Percentiles rank a stretch among this genome's conserved stretches.
Evolutionary conservation across 805 yeast species (phyloP).

Genomic region (Myxozyma udenii): DNA sequence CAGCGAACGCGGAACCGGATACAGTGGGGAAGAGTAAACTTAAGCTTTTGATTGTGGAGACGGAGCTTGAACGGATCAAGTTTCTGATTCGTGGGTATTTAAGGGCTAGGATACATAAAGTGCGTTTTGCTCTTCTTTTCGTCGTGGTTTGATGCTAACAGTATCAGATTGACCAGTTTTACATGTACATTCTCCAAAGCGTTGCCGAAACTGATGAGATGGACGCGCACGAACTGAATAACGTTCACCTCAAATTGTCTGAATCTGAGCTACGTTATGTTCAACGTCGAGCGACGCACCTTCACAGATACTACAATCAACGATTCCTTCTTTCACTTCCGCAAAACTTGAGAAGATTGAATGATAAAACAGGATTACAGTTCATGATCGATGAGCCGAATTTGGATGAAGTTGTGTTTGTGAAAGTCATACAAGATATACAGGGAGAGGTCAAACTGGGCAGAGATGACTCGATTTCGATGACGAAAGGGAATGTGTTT

Average conservation of each 20-base stretch:
- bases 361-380: constrained; percentile 65
- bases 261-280: constrained; percentile 62
- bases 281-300: constrained; percentile 39
- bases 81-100: constrained; percentile 78
- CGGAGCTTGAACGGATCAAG: constrained; percentile 84
- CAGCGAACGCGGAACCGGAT: constrained; percentile 73
- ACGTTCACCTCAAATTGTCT: constrained; percentile 45
- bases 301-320: constrained; percentile 58
- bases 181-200: constrained; percentile 55
- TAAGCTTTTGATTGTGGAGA: constrained; percentile 79
- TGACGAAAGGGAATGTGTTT: constrained; percentile 64
- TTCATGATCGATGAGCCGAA: constrained; percentile 82
- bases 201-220: constrained; percentile 37
- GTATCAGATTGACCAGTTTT: constrained; percentile 60
- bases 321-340: constrained; percentile 71
- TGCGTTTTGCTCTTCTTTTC: neutral
- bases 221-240: neutral
- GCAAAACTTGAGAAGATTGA: constrained; percentile 62
- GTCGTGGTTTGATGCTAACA: constrained; percentile 1
- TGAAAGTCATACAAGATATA: constrained; percentile 49
- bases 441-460: constrained; percentile 46
- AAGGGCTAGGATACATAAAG: constrained; percentile 59
- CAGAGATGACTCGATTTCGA: constrained; percentile 52
- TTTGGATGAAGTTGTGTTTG: constrained; percentile 70
- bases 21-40: constrained; percentile 57